A percentile compares a stretch with the other conserved stretches of the same genome.
Conservation (phyloP, 192 early-diverging fungal species). For the Backusella westeae region DNA sequence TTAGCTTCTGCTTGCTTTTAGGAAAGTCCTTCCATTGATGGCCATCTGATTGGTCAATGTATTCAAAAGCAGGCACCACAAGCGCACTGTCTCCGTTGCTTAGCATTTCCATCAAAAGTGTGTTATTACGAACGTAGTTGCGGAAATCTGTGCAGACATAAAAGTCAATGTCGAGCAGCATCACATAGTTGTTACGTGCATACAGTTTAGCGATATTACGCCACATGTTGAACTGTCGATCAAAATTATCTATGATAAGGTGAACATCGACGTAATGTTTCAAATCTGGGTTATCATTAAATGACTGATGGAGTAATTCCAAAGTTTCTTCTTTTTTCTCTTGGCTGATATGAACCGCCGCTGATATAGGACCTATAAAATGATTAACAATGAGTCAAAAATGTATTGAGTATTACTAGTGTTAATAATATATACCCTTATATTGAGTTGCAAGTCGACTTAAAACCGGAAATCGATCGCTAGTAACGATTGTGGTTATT, state of each 20-base stretch:
- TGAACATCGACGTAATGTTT: conserved; percentile 53
- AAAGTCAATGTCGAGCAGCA: conserved; percentile 60
- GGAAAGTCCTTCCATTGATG: conserved; percentile 45
- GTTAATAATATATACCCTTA: conserved; percentile 31
- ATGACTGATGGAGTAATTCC: conserved; percentile 38
- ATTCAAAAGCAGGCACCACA: conserved; percentile 58
- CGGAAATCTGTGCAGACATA: conserved; percentile 53
- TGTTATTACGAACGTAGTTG: conserved; percentile 30
- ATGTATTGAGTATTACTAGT: background rate
- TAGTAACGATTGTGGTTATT: conserved; percentile 51
- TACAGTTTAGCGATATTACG: conserved; percentile 58
- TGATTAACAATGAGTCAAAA: background rate
- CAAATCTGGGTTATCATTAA: conserved; percentile 42
- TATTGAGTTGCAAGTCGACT: conserved; percentile 45
- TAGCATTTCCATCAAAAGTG: conserved; percentile 38
- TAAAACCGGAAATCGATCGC: conserved; percentile 48
- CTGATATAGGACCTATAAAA: conserved; percentile 54
- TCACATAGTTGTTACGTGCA: conserved; percentile 51
- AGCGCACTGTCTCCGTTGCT: conserved; percentile 43
- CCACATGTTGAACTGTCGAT: conserved; percentile 64
- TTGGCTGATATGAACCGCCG: conserved; percentile 49
- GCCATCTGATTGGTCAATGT: conserved; percentile 44
- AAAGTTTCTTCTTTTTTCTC: conserved; percentile 43
- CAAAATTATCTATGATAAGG: conserved; percentile 51
- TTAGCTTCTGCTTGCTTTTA: conserved; percentile 34